Conservation (phyloP, 208 protist species). For the Angomonas ambiguus region DNA sequence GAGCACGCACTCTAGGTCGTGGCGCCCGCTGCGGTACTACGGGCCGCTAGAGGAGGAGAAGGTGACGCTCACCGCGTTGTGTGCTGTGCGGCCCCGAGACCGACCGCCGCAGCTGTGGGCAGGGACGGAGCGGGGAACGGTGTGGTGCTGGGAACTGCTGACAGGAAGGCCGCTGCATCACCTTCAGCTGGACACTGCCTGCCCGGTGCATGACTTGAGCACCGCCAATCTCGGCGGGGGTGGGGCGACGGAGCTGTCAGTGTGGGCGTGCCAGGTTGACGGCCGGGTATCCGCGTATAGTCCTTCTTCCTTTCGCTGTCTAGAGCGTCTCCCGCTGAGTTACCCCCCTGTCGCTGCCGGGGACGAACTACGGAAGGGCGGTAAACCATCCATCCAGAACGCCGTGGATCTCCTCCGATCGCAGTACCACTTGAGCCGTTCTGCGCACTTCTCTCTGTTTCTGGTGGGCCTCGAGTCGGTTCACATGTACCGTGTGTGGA, state of each 20-base stretch:
- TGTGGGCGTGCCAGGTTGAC: slow-evolving; percentile 43
- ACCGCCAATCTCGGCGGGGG: neutral
- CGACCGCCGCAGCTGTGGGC: slow-evolving; percentile 18
- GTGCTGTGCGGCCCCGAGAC: neutral
- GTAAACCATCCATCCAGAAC: slow-evolving; percentile 19
- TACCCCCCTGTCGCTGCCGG: slow-evolving; percentile 25
- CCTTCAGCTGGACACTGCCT: slow-evolving; percentile 11
- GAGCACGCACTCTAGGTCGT: slow-evolving; percentile 2
- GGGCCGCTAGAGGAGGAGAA: neutral
- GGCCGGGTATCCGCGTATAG: slow-evolving; percentile 42
- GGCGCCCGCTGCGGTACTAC: neutral
- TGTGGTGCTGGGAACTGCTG: slow-evolving; percentile 22
- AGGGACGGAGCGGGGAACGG: slow-evolving; percentile 15
- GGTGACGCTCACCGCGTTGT: neutral
- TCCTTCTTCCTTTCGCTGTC: slow-evolving; percentile 15
- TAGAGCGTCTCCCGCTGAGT: slow-evolving; percentile 32
- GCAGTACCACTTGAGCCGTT: neutral
- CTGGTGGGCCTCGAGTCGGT: slow-evolving; percentile 34
- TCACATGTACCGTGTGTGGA: slow-evolving; percentile 41
- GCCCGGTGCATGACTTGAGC: slow-evolving; percentile 16
- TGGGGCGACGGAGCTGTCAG: slow-evolving; percentile 9
- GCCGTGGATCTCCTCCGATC: slow-evolving; percentile 22
- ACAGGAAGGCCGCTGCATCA: slow-evolving; percentile 13
- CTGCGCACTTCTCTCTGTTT: slow-evolving; percentile 38
- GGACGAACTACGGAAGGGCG: neutral